phyloP scores from a whole-genome alignment of 805 yeast genomes.

The Saccharomycopsis vini region DNA sequence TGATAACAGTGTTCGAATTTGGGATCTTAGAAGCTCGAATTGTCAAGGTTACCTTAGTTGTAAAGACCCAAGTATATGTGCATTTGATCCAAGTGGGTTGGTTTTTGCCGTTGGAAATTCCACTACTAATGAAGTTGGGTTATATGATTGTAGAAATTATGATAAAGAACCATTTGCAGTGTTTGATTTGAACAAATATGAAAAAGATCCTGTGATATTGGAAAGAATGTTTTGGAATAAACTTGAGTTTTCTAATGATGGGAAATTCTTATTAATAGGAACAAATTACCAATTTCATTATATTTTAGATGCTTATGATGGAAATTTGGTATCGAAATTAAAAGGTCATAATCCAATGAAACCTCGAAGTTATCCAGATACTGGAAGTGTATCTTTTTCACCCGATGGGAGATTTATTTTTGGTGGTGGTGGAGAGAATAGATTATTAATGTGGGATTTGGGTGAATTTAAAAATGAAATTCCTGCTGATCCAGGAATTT shows the following conservation, averaged over 20 bases:
- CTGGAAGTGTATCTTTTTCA: slow-evolving; percentile 50
- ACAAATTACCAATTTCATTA: slow-evolving; percentile 39
- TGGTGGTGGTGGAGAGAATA: slow-evolving; percentile 38
- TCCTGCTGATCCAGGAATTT: background rate
- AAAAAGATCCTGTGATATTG: slow-evolving; percentile 19
- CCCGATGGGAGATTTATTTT: slow-evolving; percentile 60
- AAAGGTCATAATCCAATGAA: slow-evolving; percentile 41
- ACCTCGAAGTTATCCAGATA: slow-evolving; percentile 35
- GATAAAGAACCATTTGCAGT: slow-evolving; percentile 49
- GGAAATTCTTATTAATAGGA: slow-evolving; percentile 52
- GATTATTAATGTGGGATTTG: slow-evolving; percentile 40
- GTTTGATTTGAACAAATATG: slow-evolving; percentile 26
- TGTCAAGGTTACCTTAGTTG: slow-evolving; percentile 55
- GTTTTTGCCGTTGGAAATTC: slow-evolving; percentile 63
- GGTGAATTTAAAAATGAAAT: slow-evolving; percentile 24
- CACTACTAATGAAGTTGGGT: slow-evolving; percentile 34
- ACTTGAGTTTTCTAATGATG: slow-evolving; percentile 73
- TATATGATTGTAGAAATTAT: slow-evolving; percentile 54
- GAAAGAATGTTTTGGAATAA: slow-evolving; percentile 40
- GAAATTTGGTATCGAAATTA: slow-evolving; percentile 39
- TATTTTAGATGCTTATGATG: slow-evolving; percentile 63
- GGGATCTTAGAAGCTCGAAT: slow-evolving; percentile 73
- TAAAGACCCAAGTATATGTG: slow-evolving; percentile 47
- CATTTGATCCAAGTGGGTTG: slow-evolving; percentile 78
- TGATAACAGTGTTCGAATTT: slow-evolving; percentile 73